Conservation (phyloP, 768 basidiomycete genomes). For the Podaxis pistillaris region DNA sequence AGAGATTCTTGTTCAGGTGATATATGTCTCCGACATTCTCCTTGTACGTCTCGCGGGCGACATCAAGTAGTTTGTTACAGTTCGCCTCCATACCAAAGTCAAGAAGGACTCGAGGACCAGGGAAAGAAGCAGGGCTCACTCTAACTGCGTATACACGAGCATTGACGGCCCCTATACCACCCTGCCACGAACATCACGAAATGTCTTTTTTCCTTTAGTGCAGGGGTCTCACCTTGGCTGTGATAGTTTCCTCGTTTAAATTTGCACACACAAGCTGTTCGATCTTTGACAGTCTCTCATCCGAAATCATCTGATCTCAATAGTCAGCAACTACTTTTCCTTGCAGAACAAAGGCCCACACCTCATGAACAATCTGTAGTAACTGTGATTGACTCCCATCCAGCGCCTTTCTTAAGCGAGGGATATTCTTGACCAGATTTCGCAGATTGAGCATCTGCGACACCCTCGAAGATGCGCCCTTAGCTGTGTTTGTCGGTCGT, state of each 20-base stretch:
- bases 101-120: neutral
- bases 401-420: constrained; percentile 62
- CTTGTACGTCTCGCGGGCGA: constrained; percentile 92
- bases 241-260: constrained; percentile 70
- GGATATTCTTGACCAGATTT: constrained; percentile 65
- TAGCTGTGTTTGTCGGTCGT: constrained; percentile 49
- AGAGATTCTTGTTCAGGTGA: constrained; percentile 55
- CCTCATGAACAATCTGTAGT: constrained; percentile 60
- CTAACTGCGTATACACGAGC: constrained; percentile 89
- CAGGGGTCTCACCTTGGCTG: constrained; percentile 50
- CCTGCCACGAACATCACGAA: constrained; percentile 35
- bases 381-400: constrained; percentile 56
- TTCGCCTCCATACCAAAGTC: constrained; percentile 49
- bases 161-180: constrained; percentile 72
- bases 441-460: constrained; percentile 80
- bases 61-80: constrained; percentile 82
- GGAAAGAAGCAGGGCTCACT: constrained; percentile 28
- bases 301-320: constrained; percentile 61
- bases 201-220: neutral
- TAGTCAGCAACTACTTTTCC: neutral
- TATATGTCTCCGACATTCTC: constrained; percentile 91
- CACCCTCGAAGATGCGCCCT: constrained; percentile 67
- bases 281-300: constrained; percentile 67
- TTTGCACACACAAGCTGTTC: constrained; percentile 54
- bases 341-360: constrained; percentile 25